phyloP scores from a whole-genome alignment of 2,329 filamentous ascomycete genomes.

The Scedosporium dehoogii region DNA sequence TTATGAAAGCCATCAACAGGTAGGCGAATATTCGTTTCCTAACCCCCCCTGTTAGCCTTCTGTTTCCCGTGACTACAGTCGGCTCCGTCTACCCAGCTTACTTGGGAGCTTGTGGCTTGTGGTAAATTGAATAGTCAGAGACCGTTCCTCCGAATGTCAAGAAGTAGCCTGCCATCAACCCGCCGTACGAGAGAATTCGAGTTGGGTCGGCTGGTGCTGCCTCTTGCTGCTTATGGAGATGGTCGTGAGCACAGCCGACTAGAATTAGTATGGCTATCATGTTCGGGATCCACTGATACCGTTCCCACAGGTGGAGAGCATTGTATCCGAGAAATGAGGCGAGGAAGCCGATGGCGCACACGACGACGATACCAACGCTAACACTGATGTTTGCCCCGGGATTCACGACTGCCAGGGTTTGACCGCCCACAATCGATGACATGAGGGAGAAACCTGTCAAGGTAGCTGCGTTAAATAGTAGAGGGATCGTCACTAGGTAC shows the following conservation, averaged over 20 bases:
- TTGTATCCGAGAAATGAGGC: conserved; percentile 46
- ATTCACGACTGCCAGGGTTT: conserved; percentile 38
- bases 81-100: conserved; percentile 13
- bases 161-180: conserved; percentile 41
- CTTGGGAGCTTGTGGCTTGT: conserved; percentile 32
- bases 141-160: conserved; percentile 44
- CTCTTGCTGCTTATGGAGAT: conserved; percentile 35
- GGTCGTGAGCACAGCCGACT: conserved; percentile 41
- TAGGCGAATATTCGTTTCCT: conserved; percentile 33
- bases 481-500: conserved; percentile 39
- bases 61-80: background rate
- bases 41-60: background rate
- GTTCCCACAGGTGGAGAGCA: conserved; percentile 42
- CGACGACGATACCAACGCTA: conserved; percentile 45
- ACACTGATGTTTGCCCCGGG: conserved; percentile 32
- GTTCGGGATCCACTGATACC: conserved; percentile 47
- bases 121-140: conserved; percentile 50
- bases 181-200: conserved; percentile 33
- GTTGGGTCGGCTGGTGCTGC: conserved; percentile 24
- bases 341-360: conserved; percentile 39
- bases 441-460: conserved; percentile 48
- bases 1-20: conserved; percentile 26
- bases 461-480: conserved; percentile 46
- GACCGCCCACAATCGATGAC: conserved; percentile 45
- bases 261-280: conserved; percentile 40